Evolutionary conservation across 2,329 filamentous ascomycete species (phyloP), one percentile per base, ranked within the genome.

Genomic region (Beauveria brongniartii): DNA sequence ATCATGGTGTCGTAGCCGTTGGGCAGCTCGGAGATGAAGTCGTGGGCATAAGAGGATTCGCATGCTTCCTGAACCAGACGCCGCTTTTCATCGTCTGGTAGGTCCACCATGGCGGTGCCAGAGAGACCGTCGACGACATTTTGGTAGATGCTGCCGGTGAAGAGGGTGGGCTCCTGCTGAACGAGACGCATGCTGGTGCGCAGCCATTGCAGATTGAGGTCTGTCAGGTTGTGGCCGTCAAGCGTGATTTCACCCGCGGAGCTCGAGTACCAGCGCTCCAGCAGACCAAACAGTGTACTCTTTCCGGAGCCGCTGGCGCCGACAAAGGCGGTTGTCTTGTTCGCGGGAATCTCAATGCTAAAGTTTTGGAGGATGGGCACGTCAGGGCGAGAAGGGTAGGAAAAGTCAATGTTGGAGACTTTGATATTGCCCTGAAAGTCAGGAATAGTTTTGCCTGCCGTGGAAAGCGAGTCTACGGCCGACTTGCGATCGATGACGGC

Each of bases 221-320:
- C 69, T 22, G 70, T 65, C 40, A 83, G 71, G 20, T 76, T 69
- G 26, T 70, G 69, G 1, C 72, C 73, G n/a, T 80, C 80, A 1
- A 83, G 69, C 0, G 68, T 70, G 26, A 84, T 77, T 0, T 66
- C 66, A 0, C 81, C 82, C 0, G 73, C 70, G 0, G 70, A 72
- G 0, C 79, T 75, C 46, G 80, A 74, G 64, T 87, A 88, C 76
- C 86, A 87, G 8, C 85, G 70, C 66, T 86, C 82, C 1, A 86
- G 65, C 2, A 87, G 69, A 0, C 79, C 80, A 6, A 85, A 77
- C 3, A 84, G 76, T 0, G 82, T 85, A 50, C 80, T 83, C 65
- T 86, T 86, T 0, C 83, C 83, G 4, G 76, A 82, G 0, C 84
- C 84, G 22, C 80, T 84, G 2, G 80, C 73, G 0, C 84, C 84